Evolutionary conservation across 805 yeast species (phyloP), one percentile per base, ranked within the genome.

Genomic region (Kazachstania bromeliacearum): DNA sequence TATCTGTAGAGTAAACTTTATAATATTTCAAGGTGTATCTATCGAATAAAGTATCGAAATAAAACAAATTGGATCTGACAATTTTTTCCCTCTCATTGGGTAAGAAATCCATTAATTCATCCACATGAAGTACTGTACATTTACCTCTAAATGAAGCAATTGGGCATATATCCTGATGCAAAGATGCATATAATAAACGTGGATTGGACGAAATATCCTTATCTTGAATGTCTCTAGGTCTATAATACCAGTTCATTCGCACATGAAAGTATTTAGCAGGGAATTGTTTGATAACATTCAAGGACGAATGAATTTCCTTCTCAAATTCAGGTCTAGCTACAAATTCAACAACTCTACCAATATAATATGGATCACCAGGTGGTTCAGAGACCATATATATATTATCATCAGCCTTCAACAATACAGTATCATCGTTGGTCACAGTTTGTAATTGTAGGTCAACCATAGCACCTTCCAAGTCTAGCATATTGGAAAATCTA

Each of bases 341-440:
- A 46, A 87, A 85, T 12, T 88, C 92, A 67, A 84, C 72, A 27
- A 89, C 69, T 28, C 89, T 67, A 1, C 94, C 97, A 30, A 92
- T 72, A 50, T 85, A 84, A 63, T 82, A 92, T 0, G 97, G 96
- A 49, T 85, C 96, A 2, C 95, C 92, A 0, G 95, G 85, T 1
- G 95, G 95, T 56, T 85, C 96, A 43, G 92, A 76, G 9, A 88
- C 70, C 77, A 88, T 76, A 54, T 82, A 87, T 7, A 87, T 79
- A 40, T 68, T 75, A 39, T 87, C 94, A 36, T 61, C 51, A 28
- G 50, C 44, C 31, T 45, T 46, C 7, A 64, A 24, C 2, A 56
- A 28, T 25, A 18, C 38, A 17, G 33, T 56, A 5, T 42, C 48
- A 0, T 37, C 26, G 21, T 45, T 46, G 13, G 37, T 38, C 14